Evolutionary conservation across 75 land plant genomes (phyloP).

Genomic region (Ceratopteris richardii): DNA sequence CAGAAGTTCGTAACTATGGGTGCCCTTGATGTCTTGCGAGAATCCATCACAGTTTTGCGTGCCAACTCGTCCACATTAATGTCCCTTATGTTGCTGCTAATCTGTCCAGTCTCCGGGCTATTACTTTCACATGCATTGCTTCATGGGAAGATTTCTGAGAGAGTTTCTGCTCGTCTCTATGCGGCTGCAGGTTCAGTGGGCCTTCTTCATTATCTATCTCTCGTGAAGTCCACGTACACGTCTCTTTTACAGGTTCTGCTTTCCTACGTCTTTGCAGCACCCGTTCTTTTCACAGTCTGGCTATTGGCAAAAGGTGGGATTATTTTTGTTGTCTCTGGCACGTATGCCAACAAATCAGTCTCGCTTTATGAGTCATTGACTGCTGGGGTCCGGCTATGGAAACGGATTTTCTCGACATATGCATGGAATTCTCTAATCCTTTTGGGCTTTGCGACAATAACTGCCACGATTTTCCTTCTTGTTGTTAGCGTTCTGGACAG

Average conservation of each 20-base stretch:
- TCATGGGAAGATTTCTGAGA: slow-evolving; percentile 31
- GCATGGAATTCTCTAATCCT: slow-evolving; percentile 44
- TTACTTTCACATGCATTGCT: slow-evolving; percentile 55
- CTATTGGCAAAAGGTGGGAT: slow-evolving; percentile 48
- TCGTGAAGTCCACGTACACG: slow-evolving; percentile 29
- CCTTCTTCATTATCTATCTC: slow-evolving; percentile 26
- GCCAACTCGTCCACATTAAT: slow-evolving; percentile 36
- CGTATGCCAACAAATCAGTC: slow-evolving; percentile 42
- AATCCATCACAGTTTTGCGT: slow-evolving; percentile 58
- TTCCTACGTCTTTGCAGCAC: slow-evolving; percentile 45
- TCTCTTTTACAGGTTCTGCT: slow-evolving; percentile 42
- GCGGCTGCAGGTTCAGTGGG: slow-evolving; percentile 34
- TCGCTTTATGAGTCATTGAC: slow-evolving; percentile 14
- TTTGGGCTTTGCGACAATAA: slow-evolving; percentile 20
- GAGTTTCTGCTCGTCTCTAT: slow-evolving; percentile 23
- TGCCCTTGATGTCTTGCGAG: slow-evolving; percentile 68
- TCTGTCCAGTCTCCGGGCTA: slow-evolving; percentile 61
- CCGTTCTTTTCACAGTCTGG: slow-evolving; percentile 44
- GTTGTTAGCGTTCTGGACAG: slow-evolving; percentile 4
- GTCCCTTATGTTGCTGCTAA: slow-evolving; percentile 35
- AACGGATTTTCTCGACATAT: slow-evolving; percentile 41
- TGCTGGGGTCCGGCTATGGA: slow-evolving; percentile 32
- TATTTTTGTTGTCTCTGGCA: slow-evolving; percentile 48
- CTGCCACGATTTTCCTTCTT: slow-evolving; percentile 28
- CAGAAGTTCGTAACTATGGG: slow-evolving; percentile 27